Percentiles rank a stretch among this genome's conserved stretches.
Conservation (phyloP, 345 rosid genomes). For the Ceriops tagal region DNA sequence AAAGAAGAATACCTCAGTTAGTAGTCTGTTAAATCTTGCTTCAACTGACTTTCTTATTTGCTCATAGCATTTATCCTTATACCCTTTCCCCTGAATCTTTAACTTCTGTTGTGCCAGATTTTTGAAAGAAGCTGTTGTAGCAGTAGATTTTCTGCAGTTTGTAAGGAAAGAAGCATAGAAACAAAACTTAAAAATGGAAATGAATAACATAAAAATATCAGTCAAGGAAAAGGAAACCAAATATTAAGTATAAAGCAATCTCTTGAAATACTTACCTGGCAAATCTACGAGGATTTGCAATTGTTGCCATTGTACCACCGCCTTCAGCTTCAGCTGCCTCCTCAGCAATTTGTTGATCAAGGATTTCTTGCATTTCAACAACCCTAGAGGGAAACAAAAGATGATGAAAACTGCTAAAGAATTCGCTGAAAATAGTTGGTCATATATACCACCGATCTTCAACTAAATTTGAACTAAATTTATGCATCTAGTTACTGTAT, state of each 20-base stretch:
- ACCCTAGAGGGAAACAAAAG: slow-evolving; percentile 48
- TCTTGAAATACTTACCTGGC: slow-evolving; percentile 50
- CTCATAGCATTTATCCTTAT: slow-evolving; percentile 96
- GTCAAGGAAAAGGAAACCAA: neutral
- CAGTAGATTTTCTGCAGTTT: slow-evolving; percentile 58
- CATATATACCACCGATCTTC: neutral
- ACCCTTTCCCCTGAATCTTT: slow-evolving; percentile 88
- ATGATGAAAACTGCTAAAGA: neutral
- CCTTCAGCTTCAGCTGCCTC: slow-evolving; percentile 99
- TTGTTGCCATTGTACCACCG: slow-evolving; percentile 80
- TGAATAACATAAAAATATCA: neutral
- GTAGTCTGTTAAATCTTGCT: slow-evolving; percentile 74
- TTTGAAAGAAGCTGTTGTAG: slow-evolving; percentile 51
- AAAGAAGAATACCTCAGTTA: slow-evolving; percentile 51
- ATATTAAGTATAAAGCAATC: neutral
- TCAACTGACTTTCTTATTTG: slow-evolving; percentile 85
- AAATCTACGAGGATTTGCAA: slow-evolving; percentile 88
- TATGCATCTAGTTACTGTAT: neutral
- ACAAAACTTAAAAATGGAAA: neutral
- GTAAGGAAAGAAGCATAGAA: slow-evolving; percentile 4
- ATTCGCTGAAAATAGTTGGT: slow-evolving; percentile 1
- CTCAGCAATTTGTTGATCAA: slow-evolving; percentile 95
- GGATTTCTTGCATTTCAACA: slow-evolving; percentile 99
- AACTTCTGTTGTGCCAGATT: slow-evolving; percentile 63
- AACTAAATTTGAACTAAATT: neutral